Base-by-base conservation (phyloP, 129 eudicot genomes). In the Ambrosia trifida region DNA sequence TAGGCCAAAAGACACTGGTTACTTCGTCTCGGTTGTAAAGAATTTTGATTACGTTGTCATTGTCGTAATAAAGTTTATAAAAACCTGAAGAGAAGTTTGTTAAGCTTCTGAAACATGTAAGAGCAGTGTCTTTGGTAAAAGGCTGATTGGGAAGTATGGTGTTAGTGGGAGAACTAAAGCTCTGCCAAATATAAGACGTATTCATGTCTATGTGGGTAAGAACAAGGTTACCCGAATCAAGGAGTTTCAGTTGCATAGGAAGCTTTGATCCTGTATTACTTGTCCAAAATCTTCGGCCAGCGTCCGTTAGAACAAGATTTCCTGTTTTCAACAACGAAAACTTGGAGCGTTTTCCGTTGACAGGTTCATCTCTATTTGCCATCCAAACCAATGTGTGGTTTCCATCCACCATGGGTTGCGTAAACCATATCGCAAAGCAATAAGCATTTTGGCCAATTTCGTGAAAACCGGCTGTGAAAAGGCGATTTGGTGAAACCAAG, bases 91-190 rank as follows among this genome's bases (percentile, higher is more conserved):
- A 72, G 16, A 57, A 63, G 28, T 79, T 85, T 3, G 57, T 44
- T 9, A 6, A 32, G 64, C 84, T 82, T 77, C 80, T 59, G 4
- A 78, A 64, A 4, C 85, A 82, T 18, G 73, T 11, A 13, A 85
- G 80, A 0, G 7, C 33, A 0, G 73, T 28, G 11, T 45, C 19
- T 38, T 59, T 69, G 11, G 87, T 85, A 2, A 85, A 60, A 1
- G n/a, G 65, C 52, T 85, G 87, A 11, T 43, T 30, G 11, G 85
- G 87, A 69, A 85, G 80, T 50, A 85, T 74, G 2, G 90, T 85
- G 49, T 82, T 44, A 2, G 90, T 85, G 0, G 90, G 90, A 10
- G 50, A 82, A 73, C 65, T 74, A 47, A 82, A 85, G 56, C 90
- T 85, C 70, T 85, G 85, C 90, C 90, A 85, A 9, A 85, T 45